These are phyloP conservation scores for Salvia sclarea DNA, from an alignment of 305 asterid species.

Conservation along the genomic window DNA sequence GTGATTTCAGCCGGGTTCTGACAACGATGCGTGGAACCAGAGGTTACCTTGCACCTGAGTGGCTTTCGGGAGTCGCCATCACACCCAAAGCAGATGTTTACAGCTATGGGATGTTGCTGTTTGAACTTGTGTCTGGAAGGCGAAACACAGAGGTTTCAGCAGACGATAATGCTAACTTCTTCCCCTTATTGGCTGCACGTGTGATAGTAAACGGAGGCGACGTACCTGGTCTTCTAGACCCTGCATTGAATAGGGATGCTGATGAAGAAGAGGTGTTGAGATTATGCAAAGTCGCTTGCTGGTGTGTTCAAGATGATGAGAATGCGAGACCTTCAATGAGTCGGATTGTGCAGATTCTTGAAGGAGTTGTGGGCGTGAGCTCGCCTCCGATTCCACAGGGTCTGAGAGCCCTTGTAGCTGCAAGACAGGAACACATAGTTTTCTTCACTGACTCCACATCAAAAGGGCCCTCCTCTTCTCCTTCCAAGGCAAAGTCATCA, in stretches of 20 bases:
- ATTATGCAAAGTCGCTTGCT: slow-evolving; percentile 59
- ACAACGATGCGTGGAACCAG: slow-evolving; percentile 76
- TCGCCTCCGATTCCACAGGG: slow-evolving; percentile 39
- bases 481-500: slow-evolving; percentile 37
- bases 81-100: slow-evolving; percentile 74
- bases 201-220: slow-evolving; percentile 51
- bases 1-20: slow-evolving; percentile 69
- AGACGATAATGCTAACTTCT: slow-evolving; percentile 47
- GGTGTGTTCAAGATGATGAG: slow-evolving; percentile 79
- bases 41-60: slow-evolving; percentile 80
- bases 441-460: slow-evolving; percentile 61
- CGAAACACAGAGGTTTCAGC: slow-evolving; percentile 50
- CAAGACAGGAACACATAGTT: slow-evolving; percentile 42
- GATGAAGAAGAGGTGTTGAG: slow-evolving; percentile 51
- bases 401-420: slow-evolving; percentile 42
- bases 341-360: slow-evolving; percentile 70
- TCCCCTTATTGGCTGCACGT: slow-evolving; percentile 55
- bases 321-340: slow-evolving; percentile 66
- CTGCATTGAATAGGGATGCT: slow-evolving; percentile 41
- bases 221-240: slow-evolving; percentile 47
- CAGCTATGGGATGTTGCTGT: slow-evolving; percentile 77
- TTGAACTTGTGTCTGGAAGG: slow-evolving; percentile 70
- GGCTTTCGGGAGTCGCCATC: slow-evolving; percentile 76
- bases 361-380: slow-evolving; percentile 62
- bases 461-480: slow-evolving; percentile 36